Evolutionary conservation across 2,329 filamentous ascomycete species (phyloP).

Genomic region (Juglanconis juglandina): DNA sequence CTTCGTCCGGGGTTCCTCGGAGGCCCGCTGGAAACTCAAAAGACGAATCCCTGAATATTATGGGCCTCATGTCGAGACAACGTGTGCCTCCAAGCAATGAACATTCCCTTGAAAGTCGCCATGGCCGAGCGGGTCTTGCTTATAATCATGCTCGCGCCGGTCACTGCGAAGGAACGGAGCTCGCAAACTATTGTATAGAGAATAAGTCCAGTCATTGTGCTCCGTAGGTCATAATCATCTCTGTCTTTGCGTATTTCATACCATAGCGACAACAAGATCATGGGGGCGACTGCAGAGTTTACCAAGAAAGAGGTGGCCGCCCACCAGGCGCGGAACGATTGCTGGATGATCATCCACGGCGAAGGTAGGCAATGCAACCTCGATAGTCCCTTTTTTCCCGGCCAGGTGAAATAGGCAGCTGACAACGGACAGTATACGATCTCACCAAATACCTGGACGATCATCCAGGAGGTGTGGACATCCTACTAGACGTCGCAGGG

Average conservation of each 20-base stretch:
- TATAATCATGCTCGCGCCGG: conserved; percentile 1
- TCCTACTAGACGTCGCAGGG: conserved; percentile 73
- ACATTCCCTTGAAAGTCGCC: conserved; percentile 2
- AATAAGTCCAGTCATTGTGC: not conserved
- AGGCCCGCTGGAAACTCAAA: conserved; percentile 5
- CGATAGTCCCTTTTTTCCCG: too few species aligned
- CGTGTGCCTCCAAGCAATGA: not conserved
- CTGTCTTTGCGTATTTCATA: not conserved
- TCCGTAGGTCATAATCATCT: too few species aligned
- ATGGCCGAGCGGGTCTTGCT: not conserved
- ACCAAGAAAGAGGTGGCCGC: conserved; percentile 41
- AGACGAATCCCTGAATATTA: conserved; percentile 5
- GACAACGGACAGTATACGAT: conserved; percentile 48
- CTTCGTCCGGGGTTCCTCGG: conserved; percentile 9
- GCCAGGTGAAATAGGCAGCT: not conserved
- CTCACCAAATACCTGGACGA: conserved; percentile 55
- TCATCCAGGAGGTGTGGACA: conserved; percentile 71
- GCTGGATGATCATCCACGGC: conserved; percentile 55
- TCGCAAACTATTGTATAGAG: too few species aligned
- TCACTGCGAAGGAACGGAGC: not conserved
- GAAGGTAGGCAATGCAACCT: conserved; percentile 37
- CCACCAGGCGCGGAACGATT: conserved; percentile 46
- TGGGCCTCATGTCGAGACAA: conserved; percentile 6
- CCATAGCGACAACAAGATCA: not conserved
- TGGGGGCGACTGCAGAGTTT: conserved; percentile 24